Base-by-base conservation (phyloP, 2,329 filamentous ascomycete genomes). In the Hypoxylon sp. region DNA sequence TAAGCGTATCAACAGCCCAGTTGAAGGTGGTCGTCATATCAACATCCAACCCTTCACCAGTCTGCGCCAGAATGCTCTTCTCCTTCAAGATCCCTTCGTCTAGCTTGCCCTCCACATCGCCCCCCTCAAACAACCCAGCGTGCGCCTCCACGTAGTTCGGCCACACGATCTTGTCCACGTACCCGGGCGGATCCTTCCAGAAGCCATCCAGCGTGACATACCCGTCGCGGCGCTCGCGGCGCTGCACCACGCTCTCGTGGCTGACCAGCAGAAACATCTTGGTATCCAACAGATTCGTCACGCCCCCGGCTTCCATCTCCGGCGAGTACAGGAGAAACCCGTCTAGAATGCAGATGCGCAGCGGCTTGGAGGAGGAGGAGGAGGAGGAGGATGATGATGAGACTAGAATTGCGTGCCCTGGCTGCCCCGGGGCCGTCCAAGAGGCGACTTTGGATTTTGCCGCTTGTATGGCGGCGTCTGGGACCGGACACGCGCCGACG, bases 121-220 rank as follows among this genome's bases (percentile, higher is more conserved):
- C 87, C 5, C 75, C 73, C 58, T 86, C 72, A 67, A 97, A 94
- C 69, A 99, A 75, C 79, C 90, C 96, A 15, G 77, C 76, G 73
- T 97, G 92, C 63, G 91, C 84, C 43, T 81, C 78, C 3, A 89
- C 89, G 71, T 97, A 97, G 64, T 96, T 93, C 3, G 93, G 93
- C 94, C 94, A 99, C 3, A 99, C 94, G 45, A 99, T 82, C 68
- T 89, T 83, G 69, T 97, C 92, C 26, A 97, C 91, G 69, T 97
- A 99, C 0, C 90, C 92, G 0, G 91, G 91, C 0, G 94, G 94
- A 70, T 99, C 94, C 48, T 86, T 81, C 94, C 94, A 99, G 74
- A 97, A 99, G 19, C 92, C 93, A 65, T 97, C 85, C 4, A 88
- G 71, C 2, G 90, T 93, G 20, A 91, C 88, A 69, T 94, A 94